Percentiles rank a stretch among this genome's conserved stretches.
These are phyloP conservation scores for Heliosperma pusillum DNA, from an alignment of 148 eudicot species.

Conservation along the genomic window DNA sequence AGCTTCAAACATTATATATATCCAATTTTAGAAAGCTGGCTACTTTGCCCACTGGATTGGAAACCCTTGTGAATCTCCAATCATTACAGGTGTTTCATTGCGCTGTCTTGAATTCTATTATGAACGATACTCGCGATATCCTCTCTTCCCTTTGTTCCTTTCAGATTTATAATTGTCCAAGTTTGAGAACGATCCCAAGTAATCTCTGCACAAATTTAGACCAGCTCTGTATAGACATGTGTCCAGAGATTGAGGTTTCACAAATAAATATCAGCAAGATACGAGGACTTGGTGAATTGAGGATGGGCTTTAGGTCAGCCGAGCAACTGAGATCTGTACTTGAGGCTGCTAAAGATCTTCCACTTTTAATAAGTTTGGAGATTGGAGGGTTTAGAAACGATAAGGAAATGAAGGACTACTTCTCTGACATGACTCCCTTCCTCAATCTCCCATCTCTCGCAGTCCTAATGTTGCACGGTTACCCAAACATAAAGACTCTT, in stretches of 20 bases:
- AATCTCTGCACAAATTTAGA: no score
- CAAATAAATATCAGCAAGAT: not conserved
- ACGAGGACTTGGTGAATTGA: not conserved
- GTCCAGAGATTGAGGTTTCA: constrained; percentile 1
- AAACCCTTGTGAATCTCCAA: not conserved
- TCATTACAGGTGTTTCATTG: not conserved
- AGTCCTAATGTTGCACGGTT: not conserved
- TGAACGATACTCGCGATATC: no score
- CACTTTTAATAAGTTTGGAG: not conserved
- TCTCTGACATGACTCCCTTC: not conserved
- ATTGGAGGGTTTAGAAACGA: not conserved
- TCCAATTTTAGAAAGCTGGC: not conserved
- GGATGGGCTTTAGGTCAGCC: not conserved
- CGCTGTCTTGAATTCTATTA: no score
- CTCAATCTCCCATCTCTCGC: not conserved
- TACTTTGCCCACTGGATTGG: not conserved
- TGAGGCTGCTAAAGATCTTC: not conserved
- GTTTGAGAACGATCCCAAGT: no score
- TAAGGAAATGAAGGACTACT: not conserved
- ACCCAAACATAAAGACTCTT: not conserved
- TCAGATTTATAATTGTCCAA: no score
- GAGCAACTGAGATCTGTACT: not conserved
- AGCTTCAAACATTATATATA: not conserved
- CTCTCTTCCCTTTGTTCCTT: no score
- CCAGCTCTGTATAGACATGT: not conserved